Evolutionary conservation across 768 basidiomycete genomes (phyloP), one percentile per base, ranked within the genome.

Genomic region (Leccinum boreale): DNA sequence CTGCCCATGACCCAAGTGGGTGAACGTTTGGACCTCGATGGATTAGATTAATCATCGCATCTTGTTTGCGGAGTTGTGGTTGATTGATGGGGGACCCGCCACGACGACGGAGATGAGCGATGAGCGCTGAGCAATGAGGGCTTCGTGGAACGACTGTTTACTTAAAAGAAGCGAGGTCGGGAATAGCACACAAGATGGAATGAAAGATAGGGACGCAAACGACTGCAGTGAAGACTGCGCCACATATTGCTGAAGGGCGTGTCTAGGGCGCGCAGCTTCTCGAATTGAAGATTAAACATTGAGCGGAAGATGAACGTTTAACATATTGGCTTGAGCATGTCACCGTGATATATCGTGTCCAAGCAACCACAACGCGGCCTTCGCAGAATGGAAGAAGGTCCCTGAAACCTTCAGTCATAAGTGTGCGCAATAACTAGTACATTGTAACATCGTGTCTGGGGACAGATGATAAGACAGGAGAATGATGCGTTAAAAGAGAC

Each of bases 91-190:
- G 45, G 53, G 28, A 24, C 48, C 33, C 28, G 21, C 26, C 44
- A 50, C 48, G 55, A 58, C 46, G 35, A 52, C 68, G 66, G 69
- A 70, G 56, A 69, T 69, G 66, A 69, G 33, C 33, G 33, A 12
- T 33, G 33, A 33, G 33, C 33, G 33, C 33, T 33, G 33, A 33
- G 61, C 35, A 28, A 52, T 48, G 55, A 11, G 36, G 26, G n/a
- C 55, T 31, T 47, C 33, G 45, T 55, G 23, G 53, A 59, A 45
- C 39, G 52, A 31, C 28, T 28, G 17, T 46, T 46, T 31, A 44
- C 42, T 44, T 44, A 56, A 62, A 55, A 53, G 60, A 62, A 59
- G 62, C 50, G 53, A 57, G 39, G 53, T 50, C n/a, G 52, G 50
- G 29, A 33, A 50, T 52, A 36, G 42, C 19, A 42, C 10, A 44